Evolutionary conservation across 164 flowering plant species (phyloP).

Genomic region (Paratinospora sagittata): DNA sequence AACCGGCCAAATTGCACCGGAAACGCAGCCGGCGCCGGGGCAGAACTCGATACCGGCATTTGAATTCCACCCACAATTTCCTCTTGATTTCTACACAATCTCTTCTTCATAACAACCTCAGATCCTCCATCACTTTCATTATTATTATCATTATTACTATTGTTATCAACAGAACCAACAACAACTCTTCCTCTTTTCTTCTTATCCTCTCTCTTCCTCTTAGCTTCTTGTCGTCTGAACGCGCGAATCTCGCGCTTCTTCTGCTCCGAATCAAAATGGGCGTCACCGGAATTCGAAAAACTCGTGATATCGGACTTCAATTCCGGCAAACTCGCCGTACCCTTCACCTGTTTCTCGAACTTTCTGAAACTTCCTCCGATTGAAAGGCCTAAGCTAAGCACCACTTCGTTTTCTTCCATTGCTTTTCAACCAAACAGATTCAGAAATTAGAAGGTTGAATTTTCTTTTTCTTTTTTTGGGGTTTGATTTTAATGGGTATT

Average conservation of each 20-base stretch:
- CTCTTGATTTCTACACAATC: not conserved
- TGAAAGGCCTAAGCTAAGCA: not conserved
- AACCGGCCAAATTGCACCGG: not conserved
- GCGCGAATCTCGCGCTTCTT: not conserved
- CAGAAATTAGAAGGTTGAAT: too few species aligned
- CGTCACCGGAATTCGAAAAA: not conserved
- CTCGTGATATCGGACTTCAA: not conserved
- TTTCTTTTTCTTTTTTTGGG: not conserved
- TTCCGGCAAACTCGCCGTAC: too few species aligned
- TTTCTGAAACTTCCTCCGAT: not conserved
- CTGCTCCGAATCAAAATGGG: not conserved
- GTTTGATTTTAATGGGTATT: not conserved
- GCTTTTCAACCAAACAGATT: too few species aligned
- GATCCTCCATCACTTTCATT: not conserved
- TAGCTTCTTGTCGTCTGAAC: not conserved
- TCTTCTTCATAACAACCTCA: not conserved
- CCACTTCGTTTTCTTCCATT: not conserved
- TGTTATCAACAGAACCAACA: too few species aligned
- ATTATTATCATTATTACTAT: too few species aligned
- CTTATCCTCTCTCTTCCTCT: not conserved
- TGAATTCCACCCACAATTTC: not conserved
- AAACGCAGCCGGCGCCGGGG: too few species aligned
- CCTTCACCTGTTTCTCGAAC: not conserved
- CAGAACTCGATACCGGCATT: not conserved
- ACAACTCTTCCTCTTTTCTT: not conserved